Evolutionary conservation across 2,329 filamentous ascomycete genomes (phyloP).

Genomic region (Alternaria incomplexa): DNA sequence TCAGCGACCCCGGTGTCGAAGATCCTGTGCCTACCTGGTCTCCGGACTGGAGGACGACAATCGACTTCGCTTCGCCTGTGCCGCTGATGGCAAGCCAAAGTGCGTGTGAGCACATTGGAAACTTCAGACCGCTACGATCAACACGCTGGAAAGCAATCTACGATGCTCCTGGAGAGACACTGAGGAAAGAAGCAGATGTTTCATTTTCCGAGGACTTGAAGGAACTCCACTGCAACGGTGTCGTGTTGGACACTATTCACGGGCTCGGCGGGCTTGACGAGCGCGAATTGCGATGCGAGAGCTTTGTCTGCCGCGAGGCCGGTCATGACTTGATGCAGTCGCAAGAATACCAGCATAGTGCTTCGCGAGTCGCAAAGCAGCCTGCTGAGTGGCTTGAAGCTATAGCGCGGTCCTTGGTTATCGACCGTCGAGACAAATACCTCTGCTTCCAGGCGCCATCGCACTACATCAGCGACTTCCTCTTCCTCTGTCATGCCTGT

Average conservation of each 20-base stretch:
- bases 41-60: conserved; percentile 36
- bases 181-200: conserved; percentile 27
- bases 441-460: conserved; percentile 32
- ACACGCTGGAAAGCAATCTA: conserved; percentile 30
- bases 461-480: conserved; percentile 34
- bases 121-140: conserved; percentile 35
- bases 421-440: conserved; percentile 42
- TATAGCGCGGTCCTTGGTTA: conserved; percentile 33
- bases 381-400: conserved; percentile 27
- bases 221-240: conserved; percentile 33
- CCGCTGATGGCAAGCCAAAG: conserved; percentile 44
- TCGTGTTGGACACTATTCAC: conserved; percentile 31
- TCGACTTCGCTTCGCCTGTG: conserved; percentile 38
- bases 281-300: conserved; percentile 35
- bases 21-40: conserved; percentile 32
- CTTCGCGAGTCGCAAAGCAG: conserved; percentile 12
- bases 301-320: conserved; percentile 26
- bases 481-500: conserved; percentile 32
- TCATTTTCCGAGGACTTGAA: conserved; percentile 28
- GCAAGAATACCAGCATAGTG: not conserved
- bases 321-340: conserved; percentile 25
- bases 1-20: conserved; percentile 13
- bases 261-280: conserved; percentile 32
- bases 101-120: conserved; percentile 35
- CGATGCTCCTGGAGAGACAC: conserved; percentile 29